Percentiles rank a stretch among this genome's conserved stretches.
These are phyloP conservation scores for Lyophyllum semitale DNA, from an alignment of 768 basidiomycete genomes.

Conservation along the genomic window DNA sequence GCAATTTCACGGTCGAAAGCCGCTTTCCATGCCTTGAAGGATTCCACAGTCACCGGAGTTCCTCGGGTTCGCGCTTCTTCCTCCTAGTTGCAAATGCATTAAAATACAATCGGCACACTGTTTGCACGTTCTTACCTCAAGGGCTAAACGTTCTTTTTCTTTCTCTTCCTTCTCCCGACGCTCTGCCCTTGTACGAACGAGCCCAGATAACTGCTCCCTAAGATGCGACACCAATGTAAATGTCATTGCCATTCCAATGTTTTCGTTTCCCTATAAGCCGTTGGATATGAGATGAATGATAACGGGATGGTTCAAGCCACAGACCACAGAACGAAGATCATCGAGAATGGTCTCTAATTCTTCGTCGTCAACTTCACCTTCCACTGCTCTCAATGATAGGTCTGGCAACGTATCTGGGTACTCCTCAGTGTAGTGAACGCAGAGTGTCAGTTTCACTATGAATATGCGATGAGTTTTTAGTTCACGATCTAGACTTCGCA, in stretches of 20 bases:
- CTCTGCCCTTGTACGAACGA: constrained; percentile 64
- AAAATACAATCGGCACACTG: background rate
- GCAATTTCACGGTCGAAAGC: constrained; percentile 75
- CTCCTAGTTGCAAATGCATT: constrained; percentile 49
- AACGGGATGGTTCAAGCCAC: constrained; percentile 24
- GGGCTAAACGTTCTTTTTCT: constrained; percentile 70
- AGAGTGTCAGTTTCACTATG: constrained; percentile 73
- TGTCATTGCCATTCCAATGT: constrained; percentile 96
- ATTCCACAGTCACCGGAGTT: constrained; percentile 84
- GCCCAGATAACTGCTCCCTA: constrained; percentile 68
- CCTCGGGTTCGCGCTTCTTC: constrained; percentile 88
- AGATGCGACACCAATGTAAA: constrained; percentile 90
- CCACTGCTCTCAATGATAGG: constrained; percentile 62
- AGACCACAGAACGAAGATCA: constrained; percentile 58
- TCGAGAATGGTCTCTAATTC: constrained; percentile 58
- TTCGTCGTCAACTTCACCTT: constrained; percentile 59
- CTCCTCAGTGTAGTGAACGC: constrained; percentile 73
- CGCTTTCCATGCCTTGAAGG: constrained; percentile 82
- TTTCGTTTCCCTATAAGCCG: constrained; percentile 70
- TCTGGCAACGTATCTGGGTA: constrained; percentile 88
- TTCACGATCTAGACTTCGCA: constrained; percentile 11
- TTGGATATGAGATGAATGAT: constrained; percentile 6
- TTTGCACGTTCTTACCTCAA: constrained; percentile 60
- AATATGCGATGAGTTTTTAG: constrained; percentile 12
- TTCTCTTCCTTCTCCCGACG: constrained; percentile 58